Evolutionary conservation across 225 moss, liverwort and hornwort species (phyloP), one percentile per base, ranked within the genome.

Genomic region (Straminergon stramineum): DNA sequence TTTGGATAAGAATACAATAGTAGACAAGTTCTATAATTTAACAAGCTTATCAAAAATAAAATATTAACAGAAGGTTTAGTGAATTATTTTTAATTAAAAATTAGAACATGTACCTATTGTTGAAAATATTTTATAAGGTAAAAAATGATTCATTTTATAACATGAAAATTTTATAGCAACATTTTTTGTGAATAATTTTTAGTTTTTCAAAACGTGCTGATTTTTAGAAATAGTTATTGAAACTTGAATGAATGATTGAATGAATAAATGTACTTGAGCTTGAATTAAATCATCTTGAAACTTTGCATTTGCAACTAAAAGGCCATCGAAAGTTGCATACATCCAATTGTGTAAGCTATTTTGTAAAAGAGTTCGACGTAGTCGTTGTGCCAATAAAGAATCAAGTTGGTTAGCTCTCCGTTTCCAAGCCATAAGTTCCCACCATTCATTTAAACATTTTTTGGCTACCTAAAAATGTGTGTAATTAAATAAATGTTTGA

Each of bases 381-480:
- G 87, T 58, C 98, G 93, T 60, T 94, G 90, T 64, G 93, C 94
- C 85, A 99, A 37, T 28, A 99, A 83, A 2, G 66, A 88, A 88
- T 99, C 92, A 63, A 99, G 92, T 82, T 97, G 95, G 51, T 89
- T 76, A 11, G 96, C 95, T 43, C 93, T 94, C 76, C 95, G 89
- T 88, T 95, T 97, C 97, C 97, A 97, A 89, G 98, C 96, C 96
- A 97, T 97, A 55, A 95, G 90, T 71, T 99, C 96, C 97, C 97
- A 96, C 98, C 97, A 97, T 61, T 92, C 93, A 91, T 75, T 87
- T 28, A 99, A 90, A 73, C 92, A 91, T 86, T 92, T 90, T 93
- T 93, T 97, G 48, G 94, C 96, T 64, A 93, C 88, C 98, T 98
- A 93, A 11, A 78, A 26, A 61, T 43, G 19, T 2, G 5, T 37